A percentile compares a stretch with the other conserved stretches of the same genome.
These are phyloP conservation scores for Amoeboaphelidium occidentale DNA, from an alignment of 371 early-diverging fungal genomes.

Conservation along the genomic window DNA sequence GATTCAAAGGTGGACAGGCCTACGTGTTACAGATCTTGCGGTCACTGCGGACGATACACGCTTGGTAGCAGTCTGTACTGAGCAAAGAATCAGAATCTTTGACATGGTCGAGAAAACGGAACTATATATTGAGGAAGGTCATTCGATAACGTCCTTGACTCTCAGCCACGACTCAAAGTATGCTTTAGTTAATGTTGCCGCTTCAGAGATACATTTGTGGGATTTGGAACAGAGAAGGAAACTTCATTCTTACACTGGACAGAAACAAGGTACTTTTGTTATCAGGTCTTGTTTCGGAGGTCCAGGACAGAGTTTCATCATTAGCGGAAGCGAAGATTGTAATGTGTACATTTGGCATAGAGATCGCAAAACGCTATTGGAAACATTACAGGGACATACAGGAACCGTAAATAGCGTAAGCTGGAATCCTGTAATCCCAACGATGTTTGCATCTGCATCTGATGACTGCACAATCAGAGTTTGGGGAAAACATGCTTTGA, in stretches of 20 bases:
- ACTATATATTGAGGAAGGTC: constrained; percentile 31
- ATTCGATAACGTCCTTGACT: constrained; percentile 45
- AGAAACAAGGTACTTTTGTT: constrained; percentile 58
- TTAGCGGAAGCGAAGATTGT: constrained; percentile 73
- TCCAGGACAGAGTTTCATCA: constrained; percentile 41
- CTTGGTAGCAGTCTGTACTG: constrained; percentile 42
- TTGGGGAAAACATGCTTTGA: constrained; percentile 19
- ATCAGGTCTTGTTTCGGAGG: constrained; percentile 86
- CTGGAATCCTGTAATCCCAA: constrained; percentile 40
- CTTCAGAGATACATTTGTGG: constrained; percentile 62
- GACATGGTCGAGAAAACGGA: constrained; percentile 29
- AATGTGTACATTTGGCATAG: constrained; percentile 74
- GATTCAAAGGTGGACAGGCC: constrained; percentile 31
- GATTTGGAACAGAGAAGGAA: constrained; percentile 36
- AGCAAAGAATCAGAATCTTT: constrained; percentile 42
- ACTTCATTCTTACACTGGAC: constrained; percentile 47
- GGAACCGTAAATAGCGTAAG: constrained; percentile 55
- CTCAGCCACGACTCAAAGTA: constrained; percentile 40
- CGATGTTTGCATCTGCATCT: constrained; percentile 67
- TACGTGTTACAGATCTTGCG: constrained; percentile 60
- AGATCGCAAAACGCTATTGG: constrained; percentile 40
- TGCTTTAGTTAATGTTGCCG: constrained; percentile 39
- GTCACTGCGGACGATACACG: constrained; percentile 38
- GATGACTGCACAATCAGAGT: constrained; percentile 81
- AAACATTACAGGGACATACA: constrained; percentile 53